phyloP scores from a whole-genome alignment of 2,329 filamentous ascomycete genomes.

The Diaporthe vaccinii region DNA sequence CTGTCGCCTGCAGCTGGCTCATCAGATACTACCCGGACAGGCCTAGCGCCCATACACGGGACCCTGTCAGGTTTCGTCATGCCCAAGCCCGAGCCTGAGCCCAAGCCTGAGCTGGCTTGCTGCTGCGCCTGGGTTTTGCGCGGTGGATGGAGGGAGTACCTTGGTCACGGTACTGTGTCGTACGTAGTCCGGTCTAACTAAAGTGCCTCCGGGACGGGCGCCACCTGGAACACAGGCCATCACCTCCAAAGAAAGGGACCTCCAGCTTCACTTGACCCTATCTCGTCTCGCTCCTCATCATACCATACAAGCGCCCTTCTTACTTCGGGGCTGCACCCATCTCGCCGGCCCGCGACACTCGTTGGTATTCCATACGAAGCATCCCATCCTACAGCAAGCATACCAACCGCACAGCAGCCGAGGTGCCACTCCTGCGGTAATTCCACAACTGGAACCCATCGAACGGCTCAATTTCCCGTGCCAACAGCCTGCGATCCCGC shows the following conservation, averaged over 20 bases:
- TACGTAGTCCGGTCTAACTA: background rate
- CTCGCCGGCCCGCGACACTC: slow-evolving; percentile 15
- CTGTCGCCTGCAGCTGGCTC: slow-evolving; percentile 13
- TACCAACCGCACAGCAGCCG: slow-evolving; percentile 33
- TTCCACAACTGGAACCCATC: slow-evolving; percentile 40
- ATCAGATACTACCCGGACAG: slow-evolving; percentile 22
- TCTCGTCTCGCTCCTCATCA: slow-evolving; percentile 17
- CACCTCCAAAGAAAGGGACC: slow-evolving; percentile 26
- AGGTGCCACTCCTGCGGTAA: slow-evolving; percentile 40
- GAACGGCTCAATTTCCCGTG: slow-evolving; percentile 40
- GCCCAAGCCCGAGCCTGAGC: slow-evolving; percentile 20
- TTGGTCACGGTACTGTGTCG: background rate
- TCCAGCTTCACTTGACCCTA: slow-evolving; percentile 21
- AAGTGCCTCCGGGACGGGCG: slow-evolving; percentile 17
- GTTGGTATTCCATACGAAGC: slow-evolving; percentile 21
- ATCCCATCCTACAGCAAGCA: slow-evolving; percentile 26
- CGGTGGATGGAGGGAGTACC: background rate
- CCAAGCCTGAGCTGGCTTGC: slow-evolving; percentile 25
- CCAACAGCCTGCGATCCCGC: slow-evolving; percentile 31
- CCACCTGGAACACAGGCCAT: slow-evolving; percentile 29
- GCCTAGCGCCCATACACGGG: background rate
- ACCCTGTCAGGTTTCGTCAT: slow-evolving; percentile 33
- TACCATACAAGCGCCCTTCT: slow-evolving; percentile 11
- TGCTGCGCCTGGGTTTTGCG: slow-evolving; percentile 22
- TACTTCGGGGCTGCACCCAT: slow-evolving; percentile 4